phyloP scores from a whole-genome alignment of 306 rosid species.

The Rosa persica region DNA sequence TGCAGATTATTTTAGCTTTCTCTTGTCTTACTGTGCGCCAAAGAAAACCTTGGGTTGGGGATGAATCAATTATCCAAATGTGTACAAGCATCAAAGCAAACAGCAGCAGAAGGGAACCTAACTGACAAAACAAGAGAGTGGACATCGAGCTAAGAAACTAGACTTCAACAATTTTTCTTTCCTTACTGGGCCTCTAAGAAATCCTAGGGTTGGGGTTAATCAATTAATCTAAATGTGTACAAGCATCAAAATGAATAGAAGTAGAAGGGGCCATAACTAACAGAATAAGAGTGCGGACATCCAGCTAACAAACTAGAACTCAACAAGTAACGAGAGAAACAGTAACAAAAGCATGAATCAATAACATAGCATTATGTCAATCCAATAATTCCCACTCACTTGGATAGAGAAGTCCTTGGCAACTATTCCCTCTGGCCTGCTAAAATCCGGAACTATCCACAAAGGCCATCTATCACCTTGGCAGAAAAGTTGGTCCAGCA shows the following conservation, averaged over 20 bases:
- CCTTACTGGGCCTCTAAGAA: background rate
- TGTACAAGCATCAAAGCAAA: background rate
- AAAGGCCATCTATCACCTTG: constrained; percentile 72
- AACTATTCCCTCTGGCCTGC: constrained; percentile 41
- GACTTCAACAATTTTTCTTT: background rate
- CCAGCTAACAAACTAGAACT: background rate
- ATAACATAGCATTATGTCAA: constrained; percentile 14
- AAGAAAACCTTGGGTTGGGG: background rate
- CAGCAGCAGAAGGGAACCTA: background rate
- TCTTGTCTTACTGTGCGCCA: background rate
- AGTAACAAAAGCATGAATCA: background rate
- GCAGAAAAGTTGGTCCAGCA: constrained; percentile 62
- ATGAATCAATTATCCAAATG: background rate
- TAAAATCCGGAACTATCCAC: constrained; percentile 50
- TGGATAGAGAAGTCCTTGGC: constrained; percentile 21
- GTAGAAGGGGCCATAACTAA: background rate
- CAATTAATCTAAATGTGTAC: background rate
- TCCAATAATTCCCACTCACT: constrained; percentile 30
- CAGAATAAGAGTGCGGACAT: background rate
- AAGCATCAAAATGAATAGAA: background rate
- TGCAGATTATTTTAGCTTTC: background rate
- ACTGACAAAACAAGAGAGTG: background rate
- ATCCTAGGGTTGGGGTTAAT: background rate
- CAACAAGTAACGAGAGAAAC: background rate
- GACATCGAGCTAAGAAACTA: background rate